Evolutionary conservation across 345 rosid genomes (phyloP).

Genomic region (Eucalyptus microcorys): DNA sequence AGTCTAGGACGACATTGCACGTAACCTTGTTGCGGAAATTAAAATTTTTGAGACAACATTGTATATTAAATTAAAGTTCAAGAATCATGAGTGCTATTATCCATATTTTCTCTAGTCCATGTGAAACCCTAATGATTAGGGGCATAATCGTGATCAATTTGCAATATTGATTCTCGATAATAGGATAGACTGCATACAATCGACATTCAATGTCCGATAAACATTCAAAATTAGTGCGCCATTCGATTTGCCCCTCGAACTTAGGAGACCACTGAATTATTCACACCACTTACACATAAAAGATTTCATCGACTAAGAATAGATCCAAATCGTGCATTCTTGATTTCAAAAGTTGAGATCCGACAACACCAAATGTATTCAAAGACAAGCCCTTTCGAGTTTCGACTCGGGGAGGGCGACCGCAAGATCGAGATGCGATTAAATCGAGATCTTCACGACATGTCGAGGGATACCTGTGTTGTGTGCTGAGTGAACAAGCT

Average conservation of each 20-base stretch:
- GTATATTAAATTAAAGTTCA: fast-evolving
- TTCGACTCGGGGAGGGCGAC: fast-evolving
- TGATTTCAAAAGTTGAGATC: neutral
- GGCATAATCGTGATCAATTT: fast-evolving
- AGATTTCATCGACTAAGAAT: neutral
- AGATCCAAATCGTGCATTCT: neutral
- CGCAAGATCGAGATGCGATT: neutral
- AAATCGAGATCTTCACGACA: neutral
- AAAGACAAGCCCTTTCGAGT: neutral
- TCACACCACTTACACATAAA: neutral
- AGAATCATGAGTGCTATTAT: fast-evolving
- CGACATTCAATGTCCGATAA: fast-evolving
- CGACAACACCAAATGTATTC: neutral
- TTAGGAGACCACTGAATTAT: neutral
- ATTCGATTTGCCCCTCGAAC: neutral
- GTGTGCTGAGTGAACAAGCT: neutral
- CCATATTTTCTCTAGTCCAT: neutral
- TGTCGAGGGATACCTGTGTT: neutral
- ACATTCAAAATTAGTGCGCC: neutral
- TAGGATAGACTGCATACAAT: fast-evolving
- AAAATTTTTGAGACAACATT: fast-evolving
- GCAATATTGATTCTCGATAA: neutral
- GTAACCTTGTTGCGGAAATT: fast-evolving
- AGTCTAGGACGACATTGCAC: fast-evolving
- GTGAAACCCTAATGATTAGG: neutral